Conservation (phyloP, 139 green algal species). For the Trebouxia sp. region DNA sequence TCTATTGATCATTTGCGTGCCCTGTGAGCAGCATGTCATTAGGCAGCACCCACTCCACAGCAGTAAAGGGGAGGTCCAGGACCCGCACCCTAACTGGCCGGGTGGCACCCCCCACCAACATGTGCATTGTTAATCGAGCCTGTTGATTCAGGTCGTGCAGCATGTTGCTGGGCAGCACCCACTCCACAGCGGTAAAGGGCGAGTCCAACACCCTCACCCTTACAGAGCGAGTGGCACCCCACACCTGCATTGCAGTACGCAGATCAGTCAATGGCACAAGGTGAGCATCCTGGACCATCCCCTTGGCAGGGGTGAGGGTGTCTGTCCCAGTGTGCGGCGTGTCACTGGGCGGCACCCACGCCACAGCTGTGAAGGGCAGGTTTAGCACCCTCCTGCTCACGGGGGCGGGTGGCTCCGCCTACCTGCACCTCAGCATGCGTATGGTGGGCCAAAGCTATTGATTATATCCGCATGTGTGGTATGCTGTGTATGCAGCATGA, state of each 20-base stretch:
- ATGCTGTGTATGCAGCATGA: background rate
- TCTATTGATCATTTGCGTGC: background rate
- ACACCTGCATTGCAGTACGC: no score
- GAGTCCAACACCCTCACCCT: constrained; percentile 76
- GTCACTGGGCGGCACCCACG: constrained; percentile 66
- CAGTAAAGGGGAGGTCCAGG: constrained; percentile 78
- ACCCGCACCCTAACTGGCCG: constrained; percentile 59
- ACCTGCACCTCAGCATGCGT: no score
- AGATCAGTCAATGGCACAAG: no score
- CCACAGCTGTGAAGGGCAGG: constrained; percentile 75
- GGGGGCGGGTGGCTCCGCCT: background rate
- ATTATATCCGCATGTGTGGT: background rate
- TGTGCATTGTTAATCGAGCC: no score
- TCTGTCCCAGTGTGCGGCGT: background rate
- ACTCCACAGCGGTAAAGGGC: constrained; percentile 79
- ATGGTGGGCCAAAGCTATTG: background rate
- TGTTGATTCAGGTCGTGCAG: background rate
- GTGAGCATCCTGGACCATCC: constrained; percentile 37
- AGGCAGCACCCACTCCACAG: constrained; percentile 76
- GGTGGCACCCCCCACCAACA: constrained; percentile 27
- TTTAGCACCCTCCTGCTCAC: constrained; percentile 72
- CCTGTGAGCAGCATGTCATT: background rate
- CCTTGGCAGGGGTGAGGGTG: constrained; percentile 20
- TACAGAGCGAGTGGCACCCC: constrained; percentile 30
- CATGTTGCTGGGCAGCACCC: constrained; percentile 50